phyloP scores from a whole-genome alignment of 192 early-diverging fungal species.

The Gigaspora rosea region DNA sequence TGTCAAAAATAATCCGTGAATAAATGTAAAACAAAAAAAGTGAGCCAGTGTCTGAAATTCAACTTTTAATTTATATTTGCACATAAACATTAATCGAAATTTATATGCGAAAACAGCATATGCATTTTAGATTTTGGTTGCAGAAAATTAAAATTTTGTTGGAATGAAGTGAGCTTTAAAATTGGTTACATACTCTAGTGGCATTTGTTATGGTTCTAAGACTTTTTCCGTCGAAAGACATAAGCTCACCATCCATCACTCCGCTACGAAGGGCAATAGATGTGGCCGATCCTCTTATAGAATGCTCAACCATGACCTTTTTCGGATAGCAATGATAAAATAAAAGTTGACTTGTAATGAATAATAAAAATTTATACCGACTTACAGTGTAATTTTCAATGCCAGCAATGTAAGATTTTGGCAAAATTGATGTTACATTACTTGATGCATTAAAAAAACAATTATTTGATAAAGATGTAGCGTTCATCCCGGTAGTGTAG shows the following conservation, averaged over 20 bases:
- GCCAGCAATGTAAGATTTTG: conserved; percentile 39
- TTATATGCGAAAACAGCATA: too few relatives aligned
- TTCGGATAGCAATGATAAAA: not conserved
- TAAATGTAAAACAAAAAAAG: too few relatives aligned
- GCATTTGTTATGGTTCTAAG: conserved; percentile 35
- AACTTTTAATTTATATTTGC: too few relatives aligned
- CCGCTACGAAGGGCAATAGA: conserved; percentile 43
- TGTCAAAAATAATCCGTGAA: too few relatives aligned
- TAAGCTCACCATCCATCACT: conserved; percentile 39
- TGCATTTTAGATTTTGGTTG: too few relatives aligned
- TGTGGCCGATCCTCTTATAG: conserved; percentile 40
- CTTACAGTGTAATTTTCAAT: conserved; percentile 43
- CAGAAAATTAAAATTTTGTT: too few relatives aligned
- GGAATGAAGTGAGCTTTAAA: too few relatives aligned
- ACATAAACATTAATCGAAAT: too few relatives aligned
- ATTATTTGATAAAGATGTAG: not conserved
- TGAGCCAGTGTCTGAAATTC: too few relatives aligned
- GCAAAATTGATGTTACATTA: conserved; percentile 12
- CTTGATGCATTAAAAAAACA: conserved; percentile 34
- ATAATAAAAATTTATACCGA: not conserved
- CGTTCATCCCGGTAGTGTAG: conserved; percentile 30
- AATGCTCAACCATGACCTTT: conserved; percentile 46
- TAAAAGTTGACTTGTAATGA: not conserved
- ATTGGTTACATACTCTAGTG: conserved; percentile 28
- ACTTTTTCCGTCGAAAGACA: conserved; percentile 31